Percentiles rank a stretch among this genome's conserved stretches.
phyloP scores from a whole-genome alignment of 2,329 filamentous ascomycete species.

The Fusarium sambucinum region DNA sequence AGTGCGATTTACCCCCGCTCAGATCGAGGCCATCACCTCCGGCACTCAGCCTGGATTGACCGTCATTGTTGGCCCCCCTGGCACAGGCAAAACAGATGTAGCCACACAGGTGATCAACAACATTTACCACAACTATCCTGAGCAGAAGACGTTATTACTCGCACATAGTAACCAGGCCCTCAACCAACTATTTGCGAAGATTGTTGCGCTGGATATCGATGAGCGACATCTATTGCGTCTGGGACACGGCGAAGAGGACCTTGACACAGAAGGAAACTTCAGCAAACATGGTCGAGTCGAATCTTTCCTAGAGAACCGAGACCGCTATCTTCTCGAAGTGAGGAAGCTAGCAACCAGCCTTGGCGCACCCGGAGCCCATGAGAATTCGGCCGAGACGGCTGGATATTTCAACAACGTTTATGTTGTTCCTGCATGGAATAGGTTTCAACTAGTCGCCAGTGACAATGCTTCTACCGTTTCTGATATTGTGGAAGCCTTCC shows the following conservation, averaged over 20 bases:
- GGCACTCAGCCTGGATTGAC: constrained; percentile 95
- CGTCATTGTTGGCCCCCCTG: constrained; percentile 92
- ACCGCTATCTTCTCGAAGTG: constrained; percentile 83
- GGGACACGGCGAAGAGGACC: constrained; percentile 94
- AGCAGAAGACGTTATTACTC: constrained; percentile 89
- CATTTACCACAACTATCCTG: constrained; percentile 97
- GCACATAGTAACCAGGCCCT: constrained; percentile 98
- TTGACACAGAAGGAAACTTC: constrained; percentile 87
- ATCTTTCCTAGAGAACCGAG: constrained; percentile 90
- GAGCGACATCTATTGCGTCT: constrained; percentile 91
- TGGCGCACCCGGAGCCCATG: constrained; percentile 90
- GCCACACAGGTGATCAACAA: constrained; percentile 99
- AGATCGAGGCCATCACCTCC: constrained; percentile 92
- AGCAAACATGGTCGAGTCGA: constrained; percentile 96
- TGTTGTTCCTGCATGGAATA: constrained; percentile 87
- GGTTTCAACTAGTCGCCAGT: constrained; percentile 74
- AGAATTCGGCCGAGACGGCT: constrained; percentile 94
- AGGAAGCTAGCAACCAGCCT: constrained; percentile 87
- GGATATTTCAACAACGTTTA: constrained; percentile 97
- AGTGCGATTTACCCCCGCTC: constrained; percentile 89
- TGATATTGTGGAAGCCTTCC: constrained; percentile 80
- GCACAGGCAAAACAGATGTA: constrained; percentile 99
- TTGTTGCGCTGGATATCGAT: constrained; percentile 95
- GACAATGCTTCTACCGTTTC: constrained; percentile 67
- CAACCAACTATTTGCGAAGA: constrained; percentile 98